phyloP scores from a whole-genome alignment of 2,329 filamentous ascomycete species.

The Fusarium solani-melongenae region DNA sequence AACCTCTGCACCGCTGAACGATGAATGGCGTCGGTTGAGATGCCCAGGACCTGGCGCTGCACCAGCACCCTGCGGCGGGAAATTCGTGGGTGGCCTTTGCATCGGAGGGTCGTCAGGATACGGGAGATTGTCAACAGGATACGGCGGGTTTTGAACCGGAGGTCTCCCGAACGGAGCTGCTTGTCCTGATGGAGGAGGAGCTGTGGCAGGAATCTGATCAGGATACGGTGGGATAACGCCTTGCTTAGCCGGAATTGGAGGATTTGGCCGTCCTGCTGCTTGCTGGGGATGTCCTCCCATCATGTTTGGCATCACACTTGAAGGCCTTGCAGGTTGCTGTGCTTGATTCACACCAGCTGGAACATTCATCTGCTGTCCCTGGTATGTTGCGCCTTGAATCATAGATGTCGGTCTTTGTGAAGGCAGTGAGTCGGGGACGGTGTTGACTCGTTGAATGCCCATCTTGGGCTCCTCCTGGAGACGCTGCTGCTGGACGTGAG shows the following conservation, averaged over 20 bases:
- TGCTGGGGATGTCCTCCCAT: slow-evolving; percentile 14
- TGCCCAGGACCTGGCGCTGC: background rate
- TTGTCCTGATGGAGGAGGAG: slow-evolving; percentile 30
- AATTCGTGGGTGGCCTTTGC: background rate
- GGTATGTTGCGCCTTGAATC: slow-evolving; percentile 10
- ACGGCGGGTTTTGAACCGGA: slow-evolving; percentile 20
- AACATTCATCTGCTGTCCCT: background rate
- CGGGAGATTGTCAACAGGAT: slow-evolving; percentile 29
- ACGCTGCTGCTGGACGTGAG: slow-evolving; percentile 26
- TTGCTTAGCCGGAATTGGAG: slow-evolving; percentile 7
- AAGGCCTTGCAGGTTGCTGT: slow-evolving; percentile 29
- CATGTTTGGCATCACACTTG: slow-evolving; percentile 39
- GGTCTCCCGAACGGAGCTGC: slow-evolving; percentile 30
- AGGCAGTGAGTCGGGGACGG: slow-evolving; percentile 35
- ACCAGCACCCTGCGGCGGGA: background rate
- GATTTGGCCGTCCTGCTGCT: background rate
- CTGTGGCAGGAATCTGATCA: slow-evolving; percentile 24
- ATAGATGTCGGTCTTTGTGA: slow-evolving; percentile 30
- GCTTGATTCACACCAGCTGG: background rate
- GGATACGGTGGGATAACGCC: slow-evolving; percentile 25
- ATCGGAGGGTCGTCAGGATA: slow-evolving; percentile 25
- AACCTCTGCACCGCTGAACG: slow-evolving; percentile 37
- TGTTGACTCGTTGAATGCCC: slow-evolving; percentile 37
- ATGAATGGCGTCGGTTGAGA: slow-evolving; percentile 41
- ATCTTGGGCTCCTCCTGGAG: slow-evolving; percentile 32